Evolutionary conservation across 371 early-diverging fungal species (phyloP), one percentile per base, ranked within the genome.

Genomic region (Rhizopus sp.): DNA sequence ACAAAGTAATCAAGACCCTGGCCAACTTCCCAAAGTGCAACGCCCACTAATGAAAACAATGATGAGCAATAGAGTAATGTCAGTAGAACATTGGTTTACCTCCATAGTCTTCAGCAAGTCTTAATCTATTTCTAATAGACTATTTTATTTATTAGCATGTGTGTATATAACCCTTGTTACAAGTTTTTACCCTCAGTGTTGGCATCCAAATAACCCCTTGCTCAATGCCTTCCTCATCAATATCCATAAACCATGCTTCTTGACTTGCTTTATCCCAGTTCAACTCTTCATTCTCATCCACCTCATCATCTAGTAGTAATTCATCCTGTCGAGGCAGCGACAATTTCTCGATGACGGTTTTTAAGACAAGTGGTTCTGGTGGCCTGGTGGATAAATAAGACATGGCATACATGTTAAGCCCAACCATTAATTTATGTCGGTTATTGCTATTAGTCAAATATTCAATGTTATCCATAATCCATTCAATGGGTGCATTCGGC

Each of bases 11-110:
- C 87, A 44, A 87, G 62, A 0, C 87, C 87, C 63, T 87, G 87
- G 3, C 87, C 87, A 45, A 87, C 72, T 67, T 87, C 87, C 85
- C 87, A 87, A n/a, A 87, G 34, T 7, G 81, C 69, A 5, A 87
- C 35, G 4, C 87, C 85, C 15, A 78, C 78, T 76, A 57, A 39
- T 29, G 37, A 41, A 15, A 6, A 56, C 2, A 23, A 53, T 13
- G 32, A 7, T 46, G n/a, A 31, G 30, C 8, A 48, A 16, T 7
- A 16, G 0, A 33, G 37, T 35, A 35, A 7, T 32, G 7, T 15
- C 35, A 41, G 23, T 23, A 23, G 23, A 23, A 23, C 39, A 13
- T 32, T 37, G 23, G 7, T 40, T 50, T 68, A 75, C 76, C 75
- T 16, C 74, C 77, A 59, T 81, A 74, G 64, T 84, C 83, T 57